Evolutionary conservation across 345 rosid genomes (phyloP), one percentile per base, ranked within the genome.

Genomic region (Citrus maxima): DNA sequence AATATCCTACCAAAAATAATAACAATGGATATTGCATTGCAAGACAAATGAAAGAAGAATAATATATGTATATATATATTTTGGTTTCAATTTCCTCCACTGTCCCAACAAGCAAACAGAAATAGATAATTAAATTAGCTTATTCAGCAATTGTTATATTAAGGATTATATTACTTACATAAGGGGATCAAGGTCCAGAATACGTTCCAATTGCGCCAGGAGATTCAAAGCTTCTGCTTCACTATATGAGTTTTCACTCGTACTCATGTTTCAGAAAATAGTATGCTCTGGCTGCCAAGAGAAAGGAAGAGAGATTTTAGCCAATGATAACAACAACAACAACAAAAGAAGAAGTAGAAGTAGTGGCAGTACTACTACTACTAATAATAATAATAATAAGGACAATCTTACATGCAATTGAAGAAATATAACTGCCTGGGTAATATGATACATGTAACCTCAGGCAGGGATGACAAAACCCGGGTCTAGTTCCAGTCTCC

Each of bases 111-210:
- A 72, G 5, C 56, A 35, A 42, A 13, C 4, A 66, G 21, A 71
- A 13, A 25, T 55, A 72, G 28, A 10, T 14, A 22, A 24, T 24
- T 49, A 51, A 51, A 70, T 27, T 28, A 28, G 61, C 46, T 21
- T 10, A 72, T 55, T 32, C 75, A 72, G 46, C 46, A 32, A 72
- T 34, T 0, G 21, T 27, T 22, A 55, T 2, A 55, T 34, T 32
- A 34, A 19, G 49, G 32, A n/a, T 4, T 2, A 25, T 64, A 27
- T 38, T 22, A 74, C 97, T 86, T 82, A 93, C 99, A 93, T 91
- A 66, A 87, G 88, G 65, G 94, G 89, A 84, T 93, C 98, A 18
- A 90, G 89, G 28, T 92, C 92, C 75, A 93, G 82, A 80, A 93
- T 85, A 51, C 51, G 76, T 80, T 91, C 88, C 55, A 95, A 84